Conservation (phyloP, 768 basidiomycete genomes). For the Tubosaeta brunneosetosa region DNA sequence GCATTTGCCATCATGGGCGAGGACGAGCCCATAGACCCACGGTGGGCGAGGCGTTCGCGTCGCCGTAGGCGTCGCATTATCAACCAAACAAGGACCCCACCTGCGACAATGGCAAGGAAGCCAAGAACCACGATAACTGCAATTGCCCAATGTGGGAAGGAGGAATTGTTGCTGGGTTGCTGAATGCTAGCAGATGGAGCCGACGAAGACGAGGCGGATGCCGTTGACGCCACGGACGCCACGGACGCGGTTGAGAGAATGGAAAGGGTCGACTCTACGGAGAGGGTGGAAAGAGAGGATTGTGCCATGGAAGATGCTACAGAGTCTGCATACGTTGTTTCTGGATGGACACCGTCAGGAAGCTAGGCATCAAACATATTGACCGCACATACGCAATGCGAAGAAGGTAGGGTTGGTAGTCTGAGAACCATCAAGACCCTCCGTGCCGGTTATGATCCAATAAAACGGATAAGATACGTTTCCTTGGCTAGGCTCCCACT, state of each 20-base stretch:
- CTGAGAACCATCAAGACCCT: slow-evolving; percentile 50
- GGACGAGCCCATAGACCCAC: slow-evolving; percentile 73
- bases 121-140: slow-evolving; percentile 86
- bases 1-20: slow-evolving; percentile 80
- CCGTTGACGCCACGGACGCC: slow-evolving; percentile 35
- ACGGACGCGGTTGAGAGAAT: slow-evolving; percentile 36
- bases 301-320: slow-evolving; percentile 55
- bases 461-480: slow-evolving; percentile 67
- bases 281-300: slow-evolving; percentile 29
- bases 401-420: slow-evolving; percentile 68
- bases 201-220: slow-evolving; percentile 30
- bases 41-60: slow-evolving; percentile 46
- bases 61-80: slow-evolving; percentile 65
- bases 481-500: slow-evolving; percentile 39
- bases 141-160: slow-evolving; percentile 88
- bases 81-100: slow-evolving; percentile 65
- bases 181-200: slow-evolving; percentile 44
- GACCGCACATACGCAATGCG: slow-evolving; percentile 67
- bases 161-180: slow-evolving; percentile 26
- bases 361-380: neutral
- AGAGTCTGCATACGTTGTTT: slow-evolving; percentile 72
- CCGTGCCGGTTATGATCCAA: slow-evolving; percentile 66
- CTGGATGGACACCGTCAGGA: slow-evolving; percentile 32
- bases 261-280: slow-evolving; percentile 28
- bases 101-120: slow-evolving; percentile 72